Evolutionary conservation across 371 early-diverging fungal species (phyloP), one percentile per base, ranked within the genome.

Genomic region (Nematocida ausubeli): DNA sequence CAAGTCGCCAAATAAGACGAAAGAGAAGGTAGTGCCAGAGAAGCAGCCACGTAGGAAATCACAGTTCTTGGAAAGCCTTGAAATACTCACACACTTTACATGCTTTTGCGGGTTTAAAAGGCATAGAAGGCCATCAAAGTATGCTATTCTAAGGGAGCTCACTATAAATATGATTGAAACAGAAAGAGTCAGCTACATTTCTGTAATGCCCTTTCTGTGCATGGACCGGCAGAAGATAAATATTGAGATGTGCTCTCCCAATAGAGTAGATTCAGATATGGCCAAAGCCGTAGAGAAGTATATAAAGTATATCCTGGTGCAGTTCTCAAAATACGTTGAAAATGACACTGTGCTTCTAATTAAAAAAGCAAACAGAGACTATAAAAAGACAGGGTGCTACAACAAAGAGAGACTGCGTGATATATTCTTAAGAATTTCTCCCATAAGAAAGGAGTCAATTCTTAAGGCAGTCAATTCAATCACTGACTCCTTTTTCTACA

Each of bases 21-120:
- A 26, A 37, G 7, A 68, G 58, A 32, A 35, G 34, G 39, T 12
- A 57, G 35, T n/a, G 4, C 32, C 5, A 26, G 2, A 12, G 22
- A 44, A 55, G 30, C 6, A 55, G 28, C 19, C 14, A 39, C 9
- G 19, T 14, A 19, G 58, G 14, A 42, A 70, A 0, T 6, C 22
- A 22, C 28, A 58, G 5, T 44, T 66, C 51, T 12, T 47, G 35
- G 40, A 66, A 0, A 9, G 47, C 22, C 9, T 75, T 14, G 24
- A 28, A 12, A 42, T 6, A 4, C 26, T 67, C n/a, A 22, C 63
- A 5, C 24, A n/a, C 6, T 28, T 75, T 16, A 75, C n/a, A 24
- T 75, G 78, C 39, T 75, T 66, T 28, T 75, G 78, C 37, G 47
- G 50, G 30, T 64, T 66, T 51, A 70, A 67, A 37, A 57, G 24